Evolutionary conservation across 106 monocot species (phyloP).

Genomic region (Cymbidium sinense): DNA sequence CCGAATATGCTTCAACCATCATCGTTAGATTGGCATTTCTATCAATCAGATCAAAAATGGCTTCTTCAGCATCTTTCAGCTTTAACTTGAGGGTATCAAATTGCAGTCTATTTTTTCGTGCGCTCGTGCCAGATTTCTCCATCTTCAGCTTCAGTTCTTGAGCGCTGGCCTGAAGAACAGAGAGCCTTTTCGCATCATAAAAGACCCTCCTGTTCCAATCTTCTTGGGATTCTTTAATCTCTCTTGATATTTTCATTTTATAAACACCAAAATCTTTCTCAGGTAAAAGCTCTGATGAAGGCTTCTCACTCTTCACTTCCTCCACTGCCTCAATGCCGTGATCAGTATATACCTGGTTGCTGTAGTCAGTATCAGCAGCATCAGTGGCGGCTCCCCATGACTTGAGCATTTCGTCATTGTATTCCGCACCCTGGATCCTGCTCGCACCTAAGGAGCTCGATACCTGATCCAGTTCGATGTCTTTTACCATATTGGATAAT

Average conservation of each 20-base stretch:
- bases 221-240: slow-evolving; percentile 18
- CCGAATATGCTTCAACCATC: slow-evolving; percentile 31
- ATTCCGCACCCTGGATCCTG: slow-evolving; percentile 12
- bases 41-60: slow-evolving; percentile 40
- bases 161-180: slow-evolving; percentile 29
- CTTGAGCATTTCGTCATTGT: slow-evolving; percentile 46
- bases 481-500: not conserved
- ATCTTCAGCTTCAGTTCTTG: slow-evolving; percentile 54
- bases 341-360: not conserved
- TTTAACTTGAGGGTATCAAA: slow-evolving; percentile 34
- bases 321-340: slow-evolving; percentile 30
- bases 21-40: slow-evolving; percentile 35
- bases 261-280: slow-evolving; percentile 66
- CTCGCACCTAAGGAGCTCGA: slow-evolving; percentile 9
- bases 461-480: slow-evolving; percentile 42
- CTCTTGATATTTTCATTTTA: slow-evolving; percentile 26
- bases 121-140: slow-evolving; percentile 33
- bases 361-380: slow-evolving; percentile 20
- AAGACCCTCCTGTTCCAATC: slow-evolving; percentile 49
- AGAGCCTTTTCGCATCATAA: slow-evolving; percentile 56
- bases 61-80: slow-evolving; percentile 50
- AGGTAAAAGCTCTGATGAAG: slow-evolving; percentile 33
- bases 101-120: slow-evolving; percentile 20
- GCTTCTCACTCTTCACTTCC: slow-evolving; percentile 31
- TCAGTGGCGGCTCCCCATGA: slow-evolving; percentile 42